Evolutionary conservation across 495 filamentous ascomycete genomes (phyloP), one percentile per base, ranked within the genome.

Genomic region (Xylaria nigripes): DNA sequence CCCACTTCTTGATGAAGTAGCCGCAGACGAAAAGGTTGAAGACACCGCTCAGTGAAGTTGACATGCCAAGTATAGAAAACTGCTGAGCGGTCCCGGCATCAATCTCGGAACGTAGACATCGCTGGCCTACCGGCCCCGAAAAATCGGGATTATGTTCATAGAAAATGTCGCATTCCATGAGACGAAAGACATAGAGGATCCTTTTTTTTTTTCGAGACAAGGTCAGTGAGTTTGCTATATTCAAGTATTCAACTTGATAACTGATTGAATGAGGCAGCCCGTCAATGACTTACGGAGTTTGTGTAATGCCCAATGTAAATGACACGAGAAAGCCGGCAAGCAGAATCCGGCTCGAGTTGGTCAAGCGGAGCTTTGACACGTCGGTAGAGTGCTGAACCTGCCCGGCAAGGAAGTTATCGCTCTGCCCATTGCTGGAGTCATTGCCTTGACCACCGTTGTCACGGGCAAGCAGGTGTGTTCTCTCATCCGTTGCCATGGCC

Each of bases 121-220:
- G 72, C 27, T 53, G 41, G 44, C 75, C 69, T 22, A 69, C 61
- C 29, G 58, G 21, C 13, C 68, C 65, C 13, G 58, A 23, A 29
- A 55, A 68, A 6, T 64, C 68, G 27, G 78, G 70, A 32, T 75
- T 68, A 13, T 63, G 68, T 18, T 27, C 38, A 63, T 81, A 83
- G 63, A 76, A 83, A 45, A 73, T 71, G 42, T 81, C 75, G 62
- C 80, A 83, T 50, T 74, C 75, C 79, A 83, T 81, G 18, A 79
- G 57, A 40, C 77, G 72, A 51, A 83, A 81, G 15, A 74, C 77
- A 54, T 81, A 81, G 51, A 81, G 74, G 24, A 83, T 70, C 27
- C 74, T 79, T 41, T 16, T 1, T 2, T 56, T 3, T n/a, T 22
- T 16, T 6, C 6, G 5, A 7, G 15, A 21, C n/a, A n/a, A n/a